Evolutionary conservation across 2,329 filamentous ascomycete species (phyloP), one percentile per base, ranked within the genome.

Genomic region (Fusarium siculi): DNA sequence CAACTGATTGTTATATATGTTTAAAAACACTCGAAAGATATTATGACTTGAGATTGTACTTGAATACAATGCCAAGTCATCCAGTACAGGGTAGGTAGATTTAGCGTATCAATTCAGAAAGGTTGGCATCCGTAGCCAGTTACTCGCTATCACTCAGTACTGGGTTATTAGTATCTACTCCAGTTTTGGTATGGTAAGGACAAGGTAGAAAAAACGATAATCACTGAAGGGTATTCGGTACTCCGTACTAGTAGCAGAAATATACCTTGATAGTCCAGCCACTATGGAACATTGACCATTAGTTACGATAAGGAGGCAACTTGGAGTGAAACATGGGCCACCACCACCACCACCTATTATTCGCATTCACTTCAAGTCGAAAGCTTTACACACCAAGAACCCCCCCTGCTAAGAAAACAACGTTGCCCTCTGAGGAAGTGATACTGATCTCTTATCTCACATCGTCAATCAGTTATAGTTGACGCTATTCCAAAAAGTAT

Each of bases 241-340:
- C 32, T 32, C 32, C 2, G 32, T 32, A 16, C 50, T 53, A n/a
- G 50, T 21, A 7, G 5, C 65, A 32, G 52, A 69, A 69, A 36
- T 36, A 30, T 19, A 65, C 32, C 32, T 30, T 43, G 44, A 65
- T 69, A 42, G n/a, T 47, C 23, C 44, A 58, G 44, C 58, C 52
- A 39, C 36, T 18, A 54, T 9, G 49, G 25, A 34, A 30, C 30
- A 54, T 47, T 58, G 16, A 40, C 47, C 46, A 49, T 30, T 25
- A 43, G 40, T 25, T 49, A 30, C 7, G 49, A 52, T 52, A 36
- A 52, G n/a, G 47, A 50, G 21, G 21, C 32, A 52, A 36, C 49
- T 36, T 36, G n/a, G 32, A 21, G 30, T 40, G 19, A 42, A 49
- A 37, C 30, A 36, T 19, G 21, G 34, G n/a, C 37, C 19, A 10